These are phyloP conservation scores for Suillus tomentosus DNA, from an alignment of 768 basidiomycete genomes.

Conservation along the genomic window DNA sequence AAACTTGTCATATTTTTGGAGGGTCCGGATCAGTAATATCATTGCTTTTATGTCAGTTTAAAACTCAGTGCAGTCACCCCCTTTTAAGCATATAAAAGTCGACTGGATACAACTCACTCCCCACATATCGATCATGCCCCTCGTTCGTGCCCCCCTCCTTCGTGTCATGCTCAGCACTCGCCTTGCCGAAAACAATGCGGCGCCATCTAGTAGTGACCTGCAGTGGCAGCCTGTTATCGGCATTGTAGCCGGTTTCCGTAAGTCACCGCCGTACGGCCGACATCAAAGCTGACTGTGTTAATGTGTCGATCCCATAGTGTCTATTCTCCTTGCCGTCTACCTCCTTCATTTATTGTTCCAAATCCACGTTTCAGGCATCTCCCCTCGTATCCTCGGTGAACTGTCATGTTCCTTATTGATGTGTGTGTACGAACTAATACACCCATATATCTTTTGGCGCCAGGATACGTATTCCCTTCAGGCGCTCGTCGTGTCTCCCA, in stretches of 20 bases:
- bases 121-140: background rate
- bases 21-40: too few species aligned
- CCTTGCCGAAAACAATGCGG: background rate
- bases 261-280: background rate
- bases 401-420: background rate
- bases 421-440: background rate
- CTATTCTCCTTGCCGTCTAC: background rate
- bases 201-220: background rate
- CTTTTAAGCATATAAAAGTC: background rate
- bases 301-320: background rate
- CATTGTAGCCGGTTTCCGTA: background rate
- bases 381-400: background rate
- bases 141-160: background rate
- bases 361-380: background rate
- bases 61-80: background rate
- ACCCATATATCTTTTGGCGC: background rate
- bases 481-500: background rate
- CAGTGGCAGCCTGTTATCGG: conserved; percentile 3
- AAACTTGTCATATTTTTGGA: too few species aligned
- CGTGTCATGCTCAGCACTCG: background rate
- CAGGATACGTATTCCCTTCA: background rate
- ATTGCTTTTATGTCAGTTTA: background rate
- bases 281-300: background rate
- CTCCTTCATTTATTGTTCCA: background rate
- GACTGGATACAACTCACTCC: background rate